Conservation (phyloP, 768 basidiomycete species). For the Phlebiopsis flavidoalba region DNA sequence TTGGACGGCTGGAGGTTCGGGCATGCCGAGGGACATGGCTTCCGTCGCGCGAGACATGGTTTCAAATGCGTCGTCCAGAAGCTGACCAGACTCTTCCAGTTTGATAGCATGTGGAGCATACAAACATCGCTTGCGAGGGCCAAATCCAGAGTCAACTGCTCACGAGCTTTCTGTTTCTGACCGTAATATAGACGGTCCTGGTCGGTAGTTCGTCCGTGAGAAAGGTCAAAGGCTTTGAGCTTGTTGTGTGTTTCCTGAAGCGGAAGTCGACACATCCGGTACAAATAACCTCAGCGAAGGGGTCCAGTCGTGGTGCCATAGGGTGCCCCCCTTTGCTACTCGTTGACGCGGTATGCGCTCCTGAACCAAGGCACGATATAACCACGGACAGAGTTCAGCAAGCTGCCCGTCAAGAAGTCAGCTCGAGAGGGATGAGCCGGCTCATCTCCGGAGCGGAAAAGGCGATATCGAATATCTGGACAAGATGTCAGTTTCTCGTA, state of each 20-base stretch:
- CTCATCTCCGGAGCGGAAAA: constrained; percentile 49
- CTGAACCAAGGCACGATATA: constrained; percentile 50
- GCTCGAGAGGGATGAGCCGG: constrained; percentile 38
- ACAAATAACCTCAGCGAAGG: constrained; percentile 40
- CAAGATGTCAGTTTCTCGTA: not conserved
- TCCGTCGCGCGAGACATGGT: constrained; percentile 49
- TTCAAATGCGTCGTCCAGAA: constrained; percentile 35
- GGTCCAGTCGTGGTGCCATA: constrained; percentile 51
- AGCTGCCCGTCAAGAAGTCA: constrained; percentile 53
- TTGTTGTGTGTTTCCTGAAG: constrained; percentile 30
- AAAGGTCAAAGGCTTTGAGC: constrained; percentile 42
- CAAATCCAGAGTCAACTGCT: constrained; percentile 62
- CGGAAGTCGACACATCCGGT: constrained; percentile 30
- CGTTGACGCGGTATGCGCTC: constrained; percentile 38
- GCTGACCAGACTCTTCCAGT: constrained; percentile 16
- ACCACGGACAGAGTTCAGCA: constrained; percentile 46
- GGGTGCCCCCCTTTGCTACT: constrained; percentile 35
- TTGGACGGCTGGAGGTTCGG: constrained; percentile 48
- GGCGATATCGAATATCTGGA: constrained; percentile 59
- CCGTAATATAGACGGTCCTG: constrained; percentile 34
- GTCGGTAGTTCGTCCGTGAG: constrained; percentile 29
- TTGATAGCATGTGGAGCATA: constrained; percentile 44
- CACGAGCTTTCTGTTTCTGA: constrained; percentile 50
- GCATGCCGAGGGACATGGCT: constrained; percentile 43
- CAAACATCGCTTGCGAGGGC: constrained; percentile 50